Evolutionary conservation across 495 filamentous ascomycete species (phyloP).

Genomic region (Neurospora sp.): DNA sequence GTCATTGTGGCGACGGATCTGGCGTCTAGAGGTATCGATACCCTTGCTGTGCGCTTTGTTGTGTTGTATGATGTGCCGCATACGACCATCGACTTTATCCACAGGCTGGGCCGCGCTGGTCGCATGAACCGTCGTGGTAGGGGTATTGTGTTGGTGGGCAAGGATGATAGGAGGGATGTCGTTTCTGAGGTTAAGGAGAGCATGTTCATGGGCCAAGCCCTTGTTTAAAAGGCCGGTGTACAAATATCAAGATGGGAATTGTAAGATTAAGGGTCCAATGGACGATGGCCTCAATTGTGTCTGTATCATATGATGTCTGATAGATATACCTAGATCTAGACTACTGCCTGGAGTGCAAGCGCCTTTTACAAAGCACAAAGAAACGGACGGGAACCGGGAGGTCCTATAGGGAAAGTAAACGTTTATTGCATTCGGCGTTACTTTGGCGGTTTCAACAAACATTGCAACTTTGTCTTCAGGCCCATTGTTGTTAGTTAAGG

Average conservation of each 20-base stretch:
- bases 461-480: not conserved
- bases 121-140: constrained; percentile 86
- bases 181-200: constrained; percentile 87
- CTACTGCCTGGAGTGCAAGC: not conserved
- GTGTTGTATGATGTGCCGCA: constrained; percentile 93
- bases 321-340: not conserved
- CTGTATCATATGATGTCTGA: not conserved
- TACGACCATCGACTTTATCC: constrained; percentile 93
- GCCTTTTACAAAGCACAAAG: not conserved
- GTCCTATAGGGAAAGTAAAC: not conserved
- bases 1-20: constrained; percentile 93
- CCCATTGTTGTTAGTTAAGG: not conserved
- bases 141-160: constrained; percentile 83
- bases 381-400: not conserved
- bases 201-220: constrained; percentile 83
- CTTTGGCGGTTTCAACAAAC: not conserved
- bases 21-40: constrained; percentile 87
- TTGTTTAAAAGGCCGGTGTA: constrained; percentile 45
- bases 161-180: constrained; percentile 77
- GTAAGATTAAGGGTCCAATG: not conserved
- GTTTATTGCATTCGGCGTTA: not conserved
- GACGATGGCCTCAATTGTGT: not conserved
- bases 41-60: constrained; percentile 80
- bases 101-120: constrained; percentile 81
- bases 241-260: not conserved